Conservation (phyloP, 768 basidiomycete genomes). For the Tephrocybe sp. region DNA sequence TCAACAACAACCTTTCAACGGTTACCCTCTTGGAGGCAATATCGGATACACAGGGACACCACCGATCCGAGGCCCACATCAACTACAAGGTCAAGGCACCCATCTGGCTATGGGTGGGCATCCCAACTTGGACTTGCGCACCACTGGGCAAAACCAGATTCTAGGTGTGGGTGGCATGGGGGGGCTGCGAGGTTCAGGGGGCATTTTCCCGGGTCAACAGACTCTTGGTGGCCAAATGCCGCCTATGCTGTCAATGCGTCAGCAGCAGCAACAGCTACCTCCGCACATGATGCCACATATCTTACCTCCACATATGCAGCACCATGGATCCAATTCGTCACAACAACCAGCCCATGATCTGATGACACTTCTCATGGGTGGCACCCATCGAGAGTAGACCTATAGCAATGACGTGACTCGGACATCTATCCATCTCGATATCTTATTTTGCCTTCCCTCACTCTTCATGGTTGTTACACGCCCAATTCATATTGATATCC, state of each 20-base stretch:
- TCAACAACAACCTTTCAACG: conserved; percentile 52
- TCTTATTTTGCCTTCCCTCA: conserved; percentile 2
- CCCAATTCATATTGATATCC: conserved; percentile 10
- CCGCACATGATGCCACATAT: conserved; percentile 52
- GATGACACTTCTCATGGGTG: conserved; percentile 84
- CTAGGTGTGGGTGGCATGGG: conserved; percentile 46
- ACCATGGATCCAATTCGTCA: conserved; percentile 50
- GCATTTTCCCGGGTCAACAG: conserved; percentile 51
- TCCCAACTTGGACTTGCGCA: conserved; percentile 56
- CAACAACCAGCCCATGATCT: conserved; percentile 72
- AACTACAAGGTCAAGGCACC: conserved; percentile 44
- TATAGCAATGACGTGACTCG: conserved; percentile 7
- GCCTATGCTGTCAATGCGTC: conserved; percentile 48
- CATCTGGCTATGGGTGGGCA: conserved; percentile 55
- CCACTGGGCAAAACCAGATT: conserved; percentile 50
- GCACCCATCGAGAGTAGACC: conserved; percentile 62
- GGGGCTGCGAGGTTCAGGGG: conserved; percentile 46
- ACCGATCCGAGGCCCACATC: conserved; percentile 57
- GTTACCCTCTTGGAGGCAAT: conserved; percentile 44
- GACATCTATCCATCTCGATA: conserved; percentile 12
- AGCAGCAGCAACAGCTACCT: conserved; percentile 56
- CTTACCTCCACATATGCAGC: conserved; percentile 61
- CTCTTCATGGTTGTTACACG: not conserved
- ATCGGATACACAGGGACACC: conserved; percentile 45
- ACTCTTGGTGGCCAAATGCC: conserved; percentile 40